These are phyloP conservation scores for Endotrypanum monterogeii DNA, from an alignment of 208 protist genomes.

Conservation along the genomic window DNA sequence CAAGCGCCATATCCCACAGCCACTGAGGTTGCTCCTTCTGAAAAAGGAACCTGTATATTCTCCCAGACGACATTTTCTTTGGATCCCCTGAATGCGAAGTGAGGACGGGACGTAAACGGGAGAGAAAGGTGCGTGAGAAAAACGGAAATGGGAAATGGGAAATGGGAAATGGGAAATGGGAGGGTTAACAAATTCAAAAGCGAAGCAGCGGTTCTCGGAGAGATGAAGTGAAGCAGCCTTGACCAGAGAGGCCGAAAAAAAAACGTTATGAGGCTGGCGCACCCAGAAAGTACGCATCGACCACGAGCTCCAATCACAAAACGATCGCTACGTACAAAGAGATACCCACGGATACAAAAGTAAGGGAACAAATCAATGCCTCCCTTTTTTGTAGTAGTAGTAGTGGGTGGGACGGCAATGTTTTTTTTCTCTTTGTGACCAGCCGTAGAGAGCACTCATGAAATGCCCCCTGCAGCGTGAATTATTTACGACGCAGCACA, in stretches of 20 bases:
- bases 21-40: conserved; percentile 83
- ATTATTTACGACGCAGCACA: background rate
- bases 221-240: background rate
- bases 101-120: no score
- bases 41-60: conserved; percentile 69
- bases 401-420: no score
- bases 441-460: no score
- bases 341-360: no score
- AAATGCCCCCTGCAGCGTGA: no score
- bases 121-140: no score
- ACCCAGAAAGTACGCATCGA: background rate
- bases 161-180: background rate
- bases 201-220: background rate
- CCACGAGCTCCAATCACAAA: background rate
- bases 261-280: background rate
- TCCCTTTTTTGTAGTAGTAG: no score
- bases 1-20: conserved; percentile 87
- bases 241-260: background rate
- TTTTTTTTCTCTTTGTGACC: background rate
- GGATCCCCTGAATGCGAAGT: no score
- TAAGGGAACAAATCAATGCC: no score
- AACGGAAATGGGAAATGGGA: conserved; percentile 2
- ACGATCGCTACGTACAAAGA: background rate
- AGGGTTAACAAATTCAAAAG: background rate
- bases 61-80: conserved; percentile 55